A percentile compares a stretch with the other conserved stretches of the same genome.
Evolutionary conservation across 2,329 filamentous ascomycete species (phyloP).

Genomic region (Claviceps spartinae): DNA sequence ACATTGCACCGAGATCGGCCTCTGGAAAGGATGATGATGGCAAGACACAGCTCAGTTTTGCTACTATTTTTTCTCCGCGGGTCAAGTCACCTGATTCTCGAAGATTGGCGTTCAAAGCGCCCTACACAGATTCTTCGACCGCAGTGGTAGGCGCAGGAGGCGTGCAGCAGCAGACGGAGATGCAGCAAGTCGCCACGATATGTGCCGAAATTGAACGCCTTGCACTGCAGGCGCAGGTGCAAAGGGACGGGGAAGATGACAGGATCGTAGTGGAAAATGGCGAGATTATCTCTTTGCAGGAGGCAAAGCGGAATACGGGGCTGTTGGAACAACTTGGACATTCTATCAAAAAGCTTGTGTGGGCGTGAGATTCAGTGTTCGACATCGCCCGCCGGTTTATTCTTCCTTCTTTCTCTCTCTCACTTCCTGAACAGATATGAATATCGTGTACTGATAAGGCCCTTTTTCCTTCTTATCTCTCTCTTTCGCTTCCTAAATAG

Average conservation of each 20-base stretch:
- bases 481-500: too few relatives aligned
- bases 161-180: conserved; percentile 36
- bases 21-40: conserved; percentile 11
- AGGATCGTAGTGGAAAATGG: conserved; percentile 38
- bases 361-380: conserved; percentile 36
- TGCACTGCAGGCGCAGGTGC: conserved; percentile 35
- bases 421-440: background rate
- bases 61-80: conserved; percentile 28
- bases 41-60: conserved; percentile 22
- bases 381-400: background rate
- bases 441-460: background rate
- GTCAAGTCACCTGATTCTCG: conserved; percentile 20
- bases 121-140: conserved; percentile 39
- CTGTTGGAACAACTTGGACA: conserved; percentile 79
- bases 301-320: conserved; percentile 78
- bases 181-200: conserved; percentile 47
- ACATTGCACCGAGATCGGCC: conserved; percentile 15
- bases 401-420: background rate
- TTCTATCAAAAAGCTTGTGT: conserved; percentile 86
- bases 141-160: conserved; percentile 35
- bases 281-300: conserved; percentile 70
- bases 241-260: conserved; percentile 26
- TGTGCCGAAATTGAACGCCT: conserved; percentile 65
- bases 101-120: conserved; percentile 41
- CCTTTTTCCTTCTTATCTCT: too few relatives aligned